These are phyloP conservation scores for Kuraishia hungarica DNA, from an alignment of 805 yeast species.

Conservation along the genomic window DNA sequence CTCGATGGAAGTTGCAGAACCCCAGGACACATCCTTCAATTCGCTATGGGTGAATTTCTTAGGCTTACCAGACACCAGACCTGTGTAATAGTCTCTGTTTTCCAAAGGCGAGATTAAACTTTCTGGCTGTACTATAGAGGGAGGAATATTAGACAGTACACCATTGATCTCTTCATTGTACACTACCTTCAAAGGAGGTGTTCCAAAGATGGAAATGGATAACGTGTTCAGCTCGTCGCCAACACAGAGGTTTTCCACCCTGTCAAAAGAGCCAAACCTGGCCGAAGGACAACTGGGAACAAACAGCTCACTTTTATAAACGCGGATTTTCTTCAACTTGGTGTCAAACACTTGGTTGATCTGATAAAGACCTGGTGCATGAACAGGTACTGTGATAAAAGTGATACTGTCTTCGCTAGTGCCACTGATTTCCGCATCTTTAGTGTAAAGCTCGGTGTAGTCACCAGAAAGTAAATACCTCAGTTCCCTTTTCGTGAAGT, in stretches of 20 bases:
- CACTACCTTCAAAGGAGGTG: slow-evolving; percentile 62
- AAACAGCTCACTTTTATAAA: slow-evolving; percentile 51
- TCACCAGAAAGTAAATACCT: slow-evolving; percentile 22
- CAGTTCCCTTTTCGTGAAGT: slow-evolving; percentile 52
- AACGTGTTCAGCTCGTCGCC: slow-evolving; percentile 42
- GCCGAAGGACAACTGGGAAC: slow-evolving; percentile 78
- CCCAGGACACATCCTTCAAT: slow-evolving; percentile 29
- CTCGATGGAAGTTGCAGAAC: slow-evolving; percentile 15
- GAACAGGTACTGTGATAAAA: slow-evolving; percentile 58
- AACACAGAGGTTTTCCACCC: slow-evolving; percentile 47
- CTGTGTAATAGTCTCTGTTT: slow-evolving; percentile 19
- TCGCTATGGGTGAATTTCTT: slow-evolving; percentile 21
- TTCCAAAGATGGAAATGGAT: slow-evolving; percentile 55
- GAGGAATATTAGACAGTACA: slow-evolving; percentile 17
- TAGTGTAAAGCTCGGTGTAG: slow-evolving; percentile 11
- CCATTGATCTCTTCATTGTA: slow-evolving; percentile 40
- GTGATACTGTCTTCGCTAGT: slow-evolving; percentile 28
- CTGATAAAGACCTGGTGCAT: slow-evolving; percentile 69
- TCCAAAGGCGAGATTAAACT: slow-evolving; percentile 42
- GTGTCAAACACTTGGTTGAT: slow-evolving; percentile 59
- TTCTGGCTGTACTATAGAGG: slow-evolving; percentile 32
- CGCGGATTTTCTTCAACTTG: slow-evolving; percentile 44
- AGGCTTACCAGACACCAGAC: slow-evolving; percentile 5
- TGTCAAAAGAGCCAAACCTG: slow-evolving; percentile 26
- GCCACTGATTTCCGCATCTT: slow-evolving; percentile 2